Base-by-base conservation (phyloP, 2,329 filamentous ascomycete species). In the Dothistroma septosporum region DNA sequence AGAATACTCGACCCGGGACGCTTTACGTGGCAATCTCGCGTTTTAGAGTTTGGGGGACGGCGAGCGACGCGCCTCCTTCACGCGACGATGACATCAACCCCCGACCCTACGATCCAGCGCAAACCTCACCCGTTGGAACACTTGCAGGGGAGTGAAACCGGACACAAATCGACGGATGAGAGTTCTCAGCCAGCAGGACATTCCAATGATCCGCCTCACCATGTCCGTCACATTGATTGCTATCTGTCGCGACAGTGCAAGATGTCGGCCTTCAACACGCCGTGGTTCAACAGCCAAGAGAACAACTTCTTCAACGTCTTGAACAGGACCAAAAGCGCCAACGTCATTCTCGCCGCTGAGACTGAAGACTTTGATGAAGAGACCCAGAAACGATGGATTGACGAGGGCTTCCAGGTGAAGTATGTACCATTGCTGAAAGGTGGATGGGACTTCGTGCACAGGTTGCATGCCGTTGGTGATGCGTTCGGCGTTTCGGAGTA, bases 341-440 rank as follows among this genome's bases (percentile, higher is more conserved):
- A 76, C 57, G 70, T 83, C n/a, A 77, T 81, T 64, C 73, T 83
- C 48, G 80, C 80, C 2, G 77, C 79, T 28, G 81, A 83, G 62
- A 79, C 79, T 12, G 76, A 79, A n/a, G 78, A 82, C 24, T 87
- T 87, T 67, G 84, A 87, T 68, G 70, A 76, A 19, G 77, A 80
- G 47, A 82, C 79, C 0, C 71, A 84, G 58, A 76, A 79, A 49
- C 78, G 81, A 58, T 87, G 84, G 83, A 74, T 77, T 32, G 79
- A 83, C 44, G 85, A 88, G 70, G 85, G 85, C 1, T 88, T 87
- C 68, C 75, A 80, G 19, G 79, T 85, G 2, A 75, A 78, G 28
- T 87, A 87, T 68, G 70, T 87, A 0, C 81, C 84, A 2, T 70
- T 79, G 63, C 75, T 77, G 7, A 79, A 82, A 41, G 79, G 81